Evolutionary conservation across 257 asterid genomes (phyloP), one percentile per base, ranked within the genome.

Genomic region (Jacaranda mimosifolia): DNA sequence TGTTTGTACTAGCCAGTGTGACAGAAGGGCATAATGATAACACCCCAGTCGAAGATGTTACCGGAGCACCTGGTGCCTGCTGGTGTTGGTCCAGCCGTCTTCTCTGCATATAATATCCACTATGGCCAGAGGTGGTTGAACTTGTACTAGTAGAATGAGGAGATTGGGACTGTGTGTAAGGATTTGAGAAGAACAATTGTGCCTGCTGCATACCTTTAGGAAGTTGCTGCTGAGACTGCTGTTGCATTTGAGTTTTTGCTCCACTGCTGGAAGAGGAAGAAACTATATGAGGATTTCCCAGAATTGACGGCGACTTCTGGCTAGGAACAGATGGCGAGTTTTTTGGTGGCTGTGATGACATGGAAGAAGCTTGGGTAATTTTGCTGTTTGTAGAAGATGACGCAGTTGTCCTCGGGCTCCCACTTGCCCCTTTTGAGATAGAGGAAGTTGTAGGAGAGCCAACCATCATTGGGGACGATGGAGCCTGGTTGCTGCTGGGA

Each of bases 401-500:
- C 49, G 83, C 74, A 55, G 87, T 83, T 14, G 86, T 83, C 76
- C 98, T 89, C 8, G 98, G 98, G 76, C 99, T 95, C 63, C 94
- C 97, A 87, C 91, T 60, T 18, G 96, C 90, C 57, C 97, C 97
- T 83, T 90, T 96, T 19, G 98, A 96, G 75, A 94, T 83, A 10
- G 98, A 86, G 3, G 97, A 92, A 74, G 90, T 90, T 4, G 99
- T 90, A 13, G 99, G 98, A 45, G 98, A 96, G 58, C 94, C 93
- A 52, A 89, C 94, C 89, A 88, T 81, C 91, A 89, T 88, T 1
- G 97, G 89, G 7, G 97, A 81, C 26, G 97, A 87, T 4, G 89
- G 86, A 14, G 89, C 85, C 85, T 86, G 96, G 76, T 79, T 83
- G 72, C 52, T 79, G 65, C 74, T 72, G 0, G 87, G 81, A 10